phyloP scores from a whole-genome alignment of 2,329 filamentous ascomycete genomes.

The Colletotrichum sp. region DNA sequence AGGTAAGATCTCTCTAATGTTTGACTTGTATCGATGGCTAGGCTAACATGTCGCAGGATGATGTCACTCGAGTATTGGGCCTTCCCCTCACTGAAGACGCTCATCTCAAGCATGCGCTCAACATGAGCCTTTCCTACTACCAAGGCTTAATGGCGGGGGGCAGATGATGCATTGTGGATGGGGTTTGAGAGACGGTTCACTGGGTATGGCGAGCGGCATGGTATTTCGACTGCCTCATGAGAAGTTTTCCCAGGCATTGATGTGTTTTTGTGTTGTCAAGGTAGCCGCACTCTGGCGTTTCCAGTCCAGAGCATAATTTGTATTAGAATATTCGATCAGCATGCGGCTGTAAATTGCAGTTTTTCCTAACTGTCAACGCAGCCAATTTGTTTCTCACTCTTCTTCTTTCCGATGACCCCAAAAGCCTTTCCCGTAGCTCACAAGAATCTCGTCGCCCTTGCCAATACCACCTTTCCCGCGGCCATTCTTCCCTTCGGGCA shows the following conservation, averaged over 20 bases:
- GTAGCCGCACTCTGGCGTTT: neutral
- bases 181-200: neutral
- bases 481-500: conserved; percentile 44
- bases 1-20: conserved; percentile 47
- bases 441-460: conserved; percentile 67
- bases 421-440: conserved; percentile 72
- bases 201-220: neutral
- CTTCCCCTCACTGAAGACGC: conserved; percentile 76
- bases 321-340: neutral
- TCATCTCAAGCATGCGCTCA: conserved; percentile 71
- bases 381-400: neutral
- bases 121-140: conserved; percentile 73
- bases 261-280: neutral
- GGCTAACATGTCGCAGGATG: conserved; percentile 36
- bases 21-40: neutral
- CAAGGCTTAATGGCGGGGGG: conserved; percentile 60
- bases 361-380: neutral
- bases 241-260: neutral
- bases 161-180: neutral
- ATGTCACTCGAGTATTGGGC: conserved; percentile 55
- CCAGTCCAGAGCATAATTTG: neutral
- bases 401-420: conserved; percentile 29
- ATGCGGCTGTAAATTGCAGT: neutral
- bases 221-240: neutral
- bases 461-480: conserved; percentile 45